Base-by-base conservation (phyloP, 225 moss, liverwort and hornwort species). In the Physcomitrium patens region DNA sequence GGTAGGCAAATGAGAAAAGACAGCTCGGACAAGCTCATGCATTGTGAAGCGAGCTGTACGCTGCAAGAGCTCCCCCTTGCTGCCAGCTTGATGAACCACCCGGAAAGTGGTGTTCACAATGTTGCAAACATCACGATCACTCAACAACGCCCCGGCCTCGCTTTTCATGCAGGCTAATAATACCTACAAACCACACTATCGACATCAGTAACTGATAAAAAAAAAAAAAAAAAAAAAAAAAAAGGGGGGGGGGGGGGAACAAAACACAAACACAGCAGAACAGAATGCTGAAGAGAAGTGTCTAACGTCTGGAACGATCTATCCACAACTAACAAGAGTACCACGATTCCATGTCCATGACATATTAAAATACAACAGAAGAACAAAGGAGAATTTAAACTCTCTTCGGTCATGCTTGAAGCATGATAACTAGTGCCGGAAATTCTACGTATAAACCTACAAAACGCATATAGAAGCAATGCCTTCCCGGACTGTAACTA, bases 31-130 rank as follows among this genome's bases (percentile, higher is more conserved):
- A 66, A 91, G 89, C 71, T 91, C 91, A 82, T 91, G 91, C 91
- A 91, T 91, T 0, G 91, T 88, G 63, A 89, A 86, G 28, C 91
- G 88, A 20, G 91, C 91, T 59, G 78, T 88, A 67, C 91, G 82
- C 67, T 91, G 91, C 80, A 91, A 60, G 60, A 89, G 91, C 82
- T 88, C 88, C 51, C 91, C 91, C 74, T 91, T 91, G 74, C 84
- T 86, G 52, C 91, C 91, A 37, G 91, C 91, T 73, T 91, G 91
- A 70, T 91, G 91, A 37, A 91, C 89, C 28, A 91, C 88, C n/a
- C 91, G 86, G 27, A 89, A 91, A 80, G 88, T 89, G 50, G 91
- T 91, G 56, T 91, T 88, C 31, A 91, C 91, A 58, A 91, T 84
- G 63, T 86, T 74, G 69, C 86, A 86, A 37, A 91, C 91, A 56